Percentiles rank a stretch among this genome's conserved stretches.
phyloP scores from a whole-genome alignment of 257 asterid genomes.

The Ophiorrhiza pumila region DNA sequence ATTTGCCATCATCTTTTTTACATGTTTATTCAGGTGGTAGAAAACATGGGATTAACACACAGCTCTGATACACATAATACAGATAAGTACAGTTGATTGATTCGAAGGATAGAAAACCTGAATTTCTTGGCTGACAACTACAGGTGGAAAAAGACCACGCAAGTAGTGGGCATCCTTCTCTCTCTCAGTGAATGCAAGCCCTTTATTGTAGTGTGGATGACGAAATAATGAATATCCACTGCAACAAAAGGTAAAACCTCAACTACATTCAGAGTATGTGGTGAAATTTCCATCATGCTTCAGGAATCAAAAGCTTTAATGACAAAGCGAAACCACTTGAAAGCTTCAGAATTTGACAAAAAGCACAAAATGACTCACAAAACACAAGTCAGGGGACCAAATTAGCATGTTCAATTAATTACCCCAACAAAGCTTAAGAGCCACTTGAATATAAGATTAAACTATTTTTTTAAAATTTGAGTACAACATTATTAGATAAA shows the following conservation, averaged over 20 bases:
- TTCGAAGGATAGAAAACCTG: conserved; percentile 48
- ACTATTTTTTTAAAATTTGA: background rate
- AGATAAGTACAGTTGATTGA: background rate
- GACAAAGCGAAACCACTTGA: background rate
- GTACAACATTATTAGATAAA: background rate
- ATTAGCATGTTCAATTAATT: background rate
- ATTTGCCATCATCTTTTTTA: conserved; percentile 88
- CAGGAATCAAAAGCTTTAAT: background rate
- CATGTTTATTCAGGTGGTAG: conserved; percentile 35
- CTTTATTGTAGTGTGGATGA: conserved; percentile 95
- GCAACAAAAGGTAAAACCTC: conserved; percentile 19
- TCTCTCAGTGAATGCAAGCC: conserved; percentile 83
- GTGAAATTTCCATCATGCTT: background rate
- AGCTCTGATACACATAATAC: background rate
- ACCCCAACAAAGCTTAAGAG: background rate
- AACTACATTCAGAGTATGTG: background rate
- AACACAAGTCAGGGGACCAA: background rate
- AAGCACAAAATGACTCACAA: background rate
- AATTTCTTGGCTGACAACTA: conserved; percentile 60
- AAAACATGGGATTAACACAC: conserved; percentile 1
- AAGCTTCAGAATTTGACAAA: background rate
- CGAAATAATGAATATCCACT: conserved; percentile 98
- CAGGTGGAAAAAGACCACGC: conserved; percentile 98
- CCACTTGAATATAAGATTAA: background rate
- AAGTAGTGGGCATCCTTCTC: conserved; percentile 96